Base-by-base conservation (phyloP, 106 monocot genomes). In the Ottelia alismoides region DNA sequence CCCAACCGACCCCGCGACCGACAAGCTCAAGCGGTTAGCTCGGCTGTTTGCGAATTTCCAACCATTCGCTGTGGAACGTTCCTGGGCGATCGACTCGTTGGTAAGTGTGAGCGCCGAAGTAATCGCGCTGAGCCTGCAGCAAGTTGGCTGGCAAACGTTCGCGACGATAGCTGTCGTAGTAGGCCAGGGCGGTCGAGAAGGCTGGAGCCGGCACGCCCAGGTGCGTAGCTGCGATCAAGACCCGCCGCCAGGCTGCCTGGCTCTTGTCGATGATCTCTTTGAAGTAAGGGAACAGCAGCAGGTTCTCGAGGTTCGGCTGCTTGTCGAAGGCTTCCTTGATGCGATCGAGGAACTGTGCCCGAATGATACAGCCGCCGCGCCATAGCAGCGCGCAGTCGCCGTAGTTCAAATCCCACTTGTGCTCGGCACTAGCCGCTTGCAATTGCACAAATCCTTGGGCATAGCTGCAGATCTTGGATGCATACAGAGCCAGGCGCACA, bases 401-500 rank as follows among this genome's bases (percentile, higher is more conserved):
- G 43, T 60, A 50, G 28, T 68, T 45, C 35, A 68, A 49, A 20
- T 60, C 20, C 68, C 68, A 68, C 12, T 53, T 53, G 25, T 60
- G 51, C 53, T 68, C 68, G 20, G 40, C 27, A 25, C 68, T 68
- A 58, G 59, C 60, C 12, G 68, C 40, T 5, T 50, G 29, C 14
- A 68, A 17, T 20, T 60, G 28, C 22, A 60, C 60, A 58, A 68
- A 60, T 16, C 68, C 68, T 45, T 68, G 68, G 18, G 68, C 68
- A 28, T 68, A 68, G 52, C 68, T 68, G 52, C 68, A 68, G 35
- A 60, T 68, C 51, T 68, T 68, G 2, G 68, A 68, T 1, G 68
- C 68, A 30, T 68, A 68, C 19, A 68, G 52, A 3, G 68, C 68
- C 25, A 60, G 68, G 43, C 68, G 28, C 2, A 68, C 68, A 44